Percentiles rank a stretch among this genome's conserved stretches.
These are phyloP conservation scores for Solanum peruvianum DNA, from an alignment of 257 asterid species.

Conservation along the genomic window DNA sequence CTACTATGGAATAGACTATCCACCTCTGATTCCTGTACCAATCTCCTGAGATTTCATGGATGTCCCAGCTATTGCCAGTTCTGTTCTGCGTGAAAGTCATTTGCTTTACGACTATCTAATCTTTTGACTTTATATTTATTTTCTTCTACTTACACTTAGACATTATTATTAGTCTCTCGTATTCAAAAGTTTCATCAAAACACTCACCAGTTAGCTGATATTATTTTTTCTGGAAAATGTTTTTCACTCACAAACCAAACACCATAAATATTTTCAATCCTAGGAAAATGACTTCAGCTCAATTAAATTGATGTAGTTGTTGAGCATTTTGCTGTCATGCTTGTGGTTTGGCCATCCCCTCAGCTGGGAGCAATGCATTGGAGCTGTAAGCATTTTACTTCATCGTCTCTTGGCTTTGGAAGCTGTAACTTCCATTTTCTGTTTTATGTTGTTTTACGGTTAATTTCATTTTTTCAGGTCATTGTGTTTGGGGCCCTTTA, in stretches of 20 bases:
- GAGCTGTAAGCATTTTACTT: constrained; percentile 57
- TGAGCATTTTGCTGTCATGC: constrained; percentile 86
- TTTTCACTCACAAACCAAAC: neutral
- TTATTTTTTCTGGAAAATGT: neutral
- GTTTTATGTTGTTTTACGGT: neutral
- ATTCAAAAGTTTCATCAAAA: neutral
- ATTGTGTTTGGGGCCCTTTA: constrained; percentile 80
- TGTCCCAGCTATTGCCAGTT: neutral
- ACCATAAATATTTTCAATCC: neutral
- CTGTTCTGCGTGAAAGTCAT: neutral
- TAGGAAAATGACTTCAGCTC: neutral
- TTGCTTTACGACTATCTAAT: neutral
- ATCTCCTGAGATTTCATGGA: neutral
- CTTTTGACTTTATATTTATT: neutral
- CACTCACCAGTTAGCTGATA: neutral
- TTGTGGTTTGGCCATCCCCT: constrained; percentile 92
- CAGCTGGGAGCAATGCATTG: constrained; percentile 70
- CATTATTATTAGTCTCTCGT: neutral
- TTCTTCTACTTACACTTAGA: neutral
- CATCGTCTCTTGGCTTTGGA: neutral
- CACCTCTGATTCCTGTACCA: neutral
- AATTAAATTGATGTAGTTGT: constrained; percentile 35
- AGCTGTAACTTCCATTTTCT: neutral
- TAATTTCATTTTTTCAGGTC: constrained; percentile 35
- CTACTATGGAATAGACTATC: neutral